Evolutionary conservation across 495 filamentous ascomycete species (phyloP), one percentile per base, ranked within the genome.

Genomic region (Podospora sp.): DNA sequence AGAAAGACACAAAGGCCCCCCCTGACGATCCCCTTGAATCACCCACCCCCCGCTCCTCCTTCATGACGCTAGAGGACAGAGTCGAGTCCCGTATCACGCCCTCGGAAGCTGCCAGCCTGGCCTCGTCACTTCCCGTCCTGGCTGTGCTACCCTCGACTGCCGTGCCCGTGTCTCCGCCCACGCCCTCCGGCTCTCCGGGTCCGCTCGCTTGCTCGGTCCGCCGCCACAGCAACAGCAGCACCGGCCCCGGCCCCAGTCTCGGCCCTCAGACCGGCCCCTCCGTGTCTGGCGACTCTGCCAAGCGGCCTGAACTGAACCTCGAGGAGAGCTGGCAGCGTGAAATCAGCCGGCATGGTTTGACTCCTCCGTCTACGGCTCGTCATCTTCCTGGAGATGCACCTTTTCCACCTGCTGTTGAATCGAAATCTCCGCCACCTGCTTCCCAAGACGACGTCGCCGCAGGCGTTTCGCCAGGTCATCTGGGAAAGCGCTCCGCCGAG

Each of bases 341-440:
- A n/a, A 62, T 7, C 53, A 59, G 46, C 35, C 76, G 73, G 59
- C 22, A 76, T 78, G 76, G 53, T 72, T 53, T 66, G 60, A 69
- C 27, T 20, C 56, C 56, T 36, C 58, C 36, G 29, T 25, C 40
- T 21, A 35, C 66, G 59, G 55, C 65, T 52, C 67, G 49, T 40
- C 50, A 65, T 25, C 52, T 33, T 29, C 26, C 58, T 29, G 63
- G 56, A 21, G 26, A 29, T 56, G 26, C 60, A 6, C 61, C 18
- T 40, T 29, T 56, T 25, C 49, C 62, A 22, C 58, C 63, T n/a
- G 36, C n/a, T 56, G 27, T 49, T 57, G 69, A 62, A 7, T 33
- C 21, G 1, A n/a, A 0, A 9, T 20, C 12, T 9, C 60, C 6
- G 49, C 24, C 24, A 16, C 6, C 46, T 1, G 16, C 61, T 51